Percentiles rank a stretch among this genome's conserved stretches.
Evolutionary conservation across 2,329 filamentous ascomycete genomes (phyloP).

Genomic region (Zalaria sp.): DNA sequence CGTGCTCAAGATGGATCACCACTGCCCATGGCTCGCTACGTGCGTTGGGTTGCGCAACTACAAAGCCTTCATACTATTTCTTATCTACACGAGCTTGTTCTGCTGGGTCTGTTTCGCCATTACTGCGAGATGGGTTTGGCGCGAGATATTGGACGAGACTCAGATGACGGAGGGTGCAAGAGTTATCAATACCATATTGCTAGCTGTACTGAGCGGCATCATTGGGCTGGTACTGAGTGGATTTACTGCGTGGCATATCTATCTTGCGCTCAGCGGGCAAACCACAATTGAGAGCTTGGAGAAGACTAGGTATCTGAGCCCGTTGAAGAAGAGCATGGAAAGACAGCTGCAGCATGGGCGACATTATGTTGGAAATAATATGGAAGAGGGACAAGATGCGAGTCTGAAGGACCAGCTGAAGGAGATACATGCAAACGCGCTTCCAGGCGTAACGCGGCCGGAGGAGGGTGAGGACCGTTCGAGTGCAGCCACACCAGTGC

Average conservation of each 20-base stretch:
- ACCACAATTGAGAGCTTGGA: slow-evolving; percentile 96
- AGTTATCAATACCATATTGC: slow-evolving; percentile 80
- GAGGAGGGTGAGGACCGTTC: slow-evolving; percentile 51
- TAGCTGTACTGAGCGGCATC: slow-evolving; percentile 77
- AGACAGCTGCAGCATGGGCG: slow-evolving; percentile 34
- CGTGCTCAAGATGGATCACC: slow-evolving; percentile 98
- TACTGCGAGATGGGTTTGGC: slow-evolving; percentile 69
- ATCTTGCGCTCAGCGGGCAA: slow-evolving; percentile 62
- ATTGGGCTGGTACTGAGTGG: slow-evolving; percentile 79
- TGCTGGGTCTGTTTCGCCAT: slow-evolving; percentile 71
- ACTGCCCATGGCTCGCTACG: slow-evolving; percentile 94
- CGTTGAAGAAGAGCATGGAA: slow-evolving; percentile 57
- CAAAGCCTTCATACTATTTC: slow-evolving; percentile 86
- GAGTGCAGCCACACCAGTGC: slow-evolving; percentile 9
- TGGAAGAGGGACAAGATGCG: slow-evolving; percentile 7
- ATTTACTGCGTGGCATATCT: slow-evolving; percentile 86
- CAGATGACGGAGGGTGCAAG: slow-evolving; percentile 59
- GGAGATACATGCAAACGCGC: slow-evolving; percentile 64
- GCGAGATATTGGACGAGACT: slow-evolving; percentile 58
- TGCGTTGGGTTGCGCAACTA: slow-evolving; percentile 92
- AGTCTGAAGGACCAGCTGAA: slow-evolving; percentile 56
- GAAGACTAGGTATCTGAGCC: slow-evolving; percentile 85
- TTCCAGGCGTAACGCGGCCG: slow-evolving; percentile 65
- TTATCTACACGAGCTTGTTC: slow-evolving; percentile 79
- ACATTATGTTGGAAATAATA: slow-evolving; percentile 2